Base-by-base conservation (phyloP, 805 yeast genomes). In the Candida easanensis region DNA sequence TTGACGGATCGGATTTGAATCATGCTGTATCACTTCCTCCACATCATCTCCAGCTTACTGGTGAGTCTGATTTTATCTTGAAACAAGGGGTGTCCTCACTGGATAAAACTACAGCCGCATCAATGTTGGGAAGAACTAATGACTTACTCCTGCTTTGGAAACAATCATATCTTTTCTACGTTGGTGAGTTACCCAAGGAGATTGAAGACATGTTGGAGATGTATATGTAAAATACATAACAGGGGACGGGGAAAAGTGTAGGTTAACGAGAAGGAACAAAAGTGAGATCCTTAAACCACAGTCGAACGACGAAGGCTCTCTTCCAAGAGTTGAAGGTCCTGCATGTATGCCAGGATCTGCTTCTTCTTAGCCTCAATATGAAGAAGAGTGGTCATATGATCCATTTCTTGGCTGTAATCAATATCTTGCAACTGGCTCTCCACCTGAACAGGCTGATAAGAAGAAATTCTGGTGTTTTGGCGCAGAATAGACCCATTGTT, bases 301-400 rank as follows among this genome's bases (percentile, higher is more conserved):
- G 18, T 30, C n/a, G 33, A 17, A 17, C 19, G 33, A 20, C 49
- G 52, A 20, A 55, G 42, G 5, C 39, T 46, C 4, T 41, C 45
- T 37, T 57, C 58, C 38, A 51, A 43, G 25, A 14, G 36, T 11
- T 42, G 41, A 20, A 57, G 45, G 11, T 53, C 57, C 10, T 45
- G 40, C 20, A 52, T 45, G 32, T 46, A 48, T 8, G 43, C 49
- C 33, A 48, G 57, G 23, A 56, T 41, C 22, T 44, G 25, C 33
- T 44, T 48, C 32, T 45, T 56, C 41, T 49, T 53, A 22, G 45
- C 39, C 32, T 46, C 36, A 26, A 54, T 49, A 17, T 51, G 56
- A 23, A 46, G 47, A 30, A 53, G 39, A 1, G 53, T 38, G 3
- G 45, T 46, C 8, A 7, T 20, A 31, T 33, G 30, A 26, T 39